These are phyloP conservation scores for Zychaea mexicana DNA, from an alignment of 371 early-diverging fungal species.

Conservation along the genomic window DNA sequence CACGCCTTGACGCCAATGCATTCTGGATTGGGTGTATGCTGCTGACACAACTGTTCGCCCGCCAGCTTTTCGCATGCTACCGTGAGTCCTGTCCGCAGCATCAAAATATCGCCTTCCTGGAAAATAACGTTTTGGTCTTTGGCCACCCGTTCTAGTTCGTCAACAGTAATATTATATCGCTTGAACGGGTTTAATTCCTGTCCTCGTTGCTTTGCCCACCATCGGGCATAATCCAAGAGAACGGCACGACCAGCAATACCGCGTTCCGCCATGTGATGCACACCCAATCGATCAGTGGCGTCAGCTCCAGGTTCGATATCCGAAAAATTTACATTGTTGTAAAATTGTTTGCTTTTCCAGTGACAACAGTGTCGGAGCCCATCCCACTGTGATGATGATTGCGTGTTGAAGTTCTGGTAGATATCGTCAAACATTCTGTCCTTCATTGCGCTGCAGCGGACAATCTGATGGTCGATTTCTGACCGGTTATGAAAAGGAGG, in stretches of 20 bases:
- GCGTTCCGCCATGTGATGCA: slow-evolving; percentile 45
- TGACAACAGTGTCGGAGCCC: slow-evolving; percentile 40
- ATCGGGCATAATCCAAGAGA: slow-evolving; percentile 41
- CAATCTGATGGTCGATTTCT: slow-evolving; percentile 19
- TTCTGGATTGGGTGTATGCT: slow-evolving; percentile 3
- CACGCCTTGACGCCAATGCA: slow-evolving; percentile 40
- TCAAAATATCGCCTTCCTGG: slow-evolving; percentile 38
- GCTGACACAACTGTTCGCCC: background rate
- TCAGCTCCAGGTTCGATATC: background rate
- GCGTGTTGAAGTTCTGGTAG: slow-evolving; percentile 37
- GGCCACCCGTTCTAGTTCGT: slow-evolving; percentile 39
- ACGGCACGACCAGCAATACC: slow-evolving; percentile 51
- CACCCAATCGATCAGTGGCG: slow-evolving; percentile 25
- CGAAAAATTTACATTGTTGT: slow-evolving; percentile 30
- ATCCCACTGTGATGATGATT: slow-evolving; percentile 48
- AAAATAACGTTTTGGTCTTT: slow-evolving; percentile 34
- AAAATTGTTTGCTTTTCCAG: slow-evolving; percentile 20
- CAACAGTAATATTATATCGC: slow-evolving; percentile 28
- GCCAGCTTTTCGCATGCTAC: slow-evolving; percentile 10
- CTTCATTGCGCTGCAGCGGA: background rate
- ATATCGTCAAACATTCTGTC: slow-evolving; percentile 33
- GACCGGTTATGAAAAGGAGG: slow-evolving; percentile 28
- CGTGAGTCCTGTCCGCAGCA: slow-evolving; percentile 46
- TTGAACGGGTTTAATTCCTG: slow-evolving; percentile 32
- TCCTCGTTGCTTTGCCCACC: slow-evolving; percentile 25